Evolutionary conservation across 2,329 filamentous ascomycete species (phyloP).

Genomic region (Trichoderma lentiforme): DNA sequence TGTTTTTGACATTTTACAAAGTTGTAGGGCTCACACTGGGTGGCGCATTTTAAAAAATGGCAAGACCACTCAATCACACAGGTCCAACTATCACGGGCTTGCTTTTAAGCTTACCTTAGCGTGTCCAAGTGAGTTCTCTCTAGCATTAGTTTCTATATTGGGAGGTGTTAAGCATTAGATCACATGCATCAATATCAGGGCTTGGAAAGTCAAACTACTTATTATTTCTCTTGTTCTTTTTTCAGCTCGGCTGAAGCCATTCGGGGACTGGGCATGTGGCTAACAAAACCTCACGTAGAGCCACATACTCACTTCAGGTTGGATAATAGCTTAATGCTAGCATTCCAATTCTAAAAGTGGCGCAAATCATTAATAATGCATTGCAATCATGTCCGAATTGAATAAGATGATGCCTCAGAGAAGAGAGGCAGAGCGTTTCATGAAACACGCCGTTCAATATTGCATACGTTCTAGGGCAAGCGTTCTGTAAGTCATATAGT

Average conservation of each 20-base stretch:
- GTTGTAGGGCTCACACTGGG: too few species aligned
- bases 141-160: too few species aligned
- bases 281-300: not conserved
- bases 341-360: not conserved
- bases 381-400: not conserved
- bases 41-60: too few species aligned
- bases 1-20: too few species aligned
- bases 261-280: not conserved
- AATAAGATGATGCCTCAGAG: not conserved
- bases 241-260: not conserved
- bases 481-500: too few species aligned
- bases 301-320: not conserved
- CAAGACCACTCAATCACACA: too few species aligned
- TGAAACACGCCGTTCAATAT: not conserved
- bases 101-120: too few species aligned
- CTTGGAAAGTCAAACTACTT: not conserved
- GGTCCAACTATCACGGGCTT: too few species aligned
- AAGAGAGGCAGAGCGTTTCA: not conserved
- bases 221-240: not conserved
- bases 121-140: too few species aligned
- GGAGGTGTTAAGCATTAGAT: too few species aligned
- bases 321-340: not conserved
- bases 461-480: too few species aligned
- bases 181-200: too few species aligned
- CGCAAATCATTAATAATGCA: not conserved